Percentiles rank a stretch among this genome's conserved stretches.
Conservation (phyloP, 306 rosid species). For the Pachyrhizus erosus region DNA sequence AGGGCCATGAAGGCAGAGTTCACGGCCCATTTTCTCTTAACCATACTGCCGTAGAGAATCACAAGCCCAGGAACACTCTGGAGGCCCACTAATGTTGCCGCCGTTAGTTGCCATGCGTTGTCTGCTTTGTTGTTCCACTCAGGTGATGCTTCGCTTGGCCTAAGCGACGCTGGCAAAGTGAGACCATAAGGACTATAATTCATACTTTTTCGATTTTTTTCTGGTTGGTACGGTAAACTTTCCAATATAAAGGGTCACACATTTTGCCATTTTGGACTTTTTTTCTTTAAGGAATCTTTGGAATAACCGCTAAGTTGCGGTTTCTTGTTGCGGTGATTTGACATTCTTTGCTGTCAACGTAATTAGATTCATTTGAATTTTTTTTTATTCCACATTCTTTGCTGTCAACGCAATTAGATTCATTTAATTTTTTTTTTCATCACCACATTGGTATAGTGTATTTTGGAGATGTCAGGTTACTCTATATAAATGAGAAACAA, state of each 20-base stretch:
- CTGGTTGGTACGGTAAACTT: constrained; percentile 29
- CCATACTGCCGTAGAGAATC: constrained; percentile 70
- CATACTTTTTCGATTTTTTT: constrained; percentile 47
- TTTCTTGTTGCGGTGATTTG: constrained; percentile 19
- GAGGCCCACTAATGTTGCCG: constrained; percentile 68
- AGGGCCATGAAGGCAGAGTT: constrained; percentile 80
- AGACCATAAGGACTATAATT: not conserved
- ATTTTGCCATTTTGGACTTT: constrained; percentile 46
- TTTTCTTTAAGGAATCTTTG: constrained; percentile 37
- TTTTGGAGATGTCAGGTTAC: too few species aligned
- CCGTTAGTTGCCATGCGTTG: constrained; percentile 74
- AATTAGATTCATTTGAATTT: constrained; percentile 37
- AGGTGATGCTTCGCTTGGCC: constrained; percentile 44
- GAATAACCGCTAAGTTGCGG: constrained; percentile 35
- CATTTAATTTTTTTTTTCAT: too few species aligned
- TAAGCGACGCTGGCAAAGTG: not conserved
- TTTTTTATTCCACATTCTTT: too few species aligned
- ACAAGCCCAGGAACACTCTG: constrained; percentile 75
- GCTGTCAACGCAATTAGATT: too few species aligned
- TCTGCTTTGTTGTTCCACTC: constrained; percentile 75
- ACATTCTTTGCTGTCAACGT: constrained; percentile 35
- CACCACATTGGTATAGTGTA: too few species aligned
- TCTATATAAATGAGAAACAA: too few species aligned
- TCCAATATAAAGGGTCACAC: constrained; percentile 36
- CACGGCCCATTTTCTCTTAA: constrained; percentile 77